A percentile compares a stretch with the other conserved stretches of the same genome.
Evolutionary conservation across 73 alveolate species (phyloP).

Genomic region (Blepharisma stoltei): DNA sequence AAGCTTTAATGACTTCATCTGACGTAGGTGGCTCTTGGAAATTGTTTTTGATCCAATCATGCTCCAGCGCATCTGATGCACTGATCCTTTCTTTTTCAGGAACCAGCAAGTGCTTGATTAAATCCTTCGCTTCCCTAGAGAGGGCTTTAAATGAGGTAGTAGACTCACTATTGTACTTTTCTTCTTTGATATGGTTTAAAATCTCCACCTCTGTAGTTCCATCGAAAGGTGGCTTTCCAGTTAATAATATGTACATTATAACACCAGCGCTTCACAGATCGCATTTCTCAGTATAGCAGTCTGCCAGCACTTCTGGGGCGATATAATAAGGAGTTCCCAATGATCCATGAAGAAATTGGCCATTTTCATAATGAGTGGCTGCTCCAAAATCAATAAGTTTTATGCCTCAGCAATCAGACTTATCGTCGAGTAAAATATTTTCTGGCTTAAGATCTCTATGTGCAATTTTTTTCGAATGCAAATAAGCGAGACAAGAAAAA

Average conservation of each 20-base stretch:
- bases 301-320: conserved; percentile 58
- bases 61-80: conserved; percentile 39
- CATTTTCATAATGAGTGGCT: conserved; percentile 33
- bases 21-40: background rate
- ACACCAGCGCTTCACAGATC: conserved; percentile 60
- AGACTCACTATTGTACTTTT: background rate
- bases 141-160: conserved; percentile 19
- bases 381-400: conserved; percentile 85
- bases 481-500: conserved; percentile 66
- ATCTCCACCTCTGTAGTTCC: conserved; percentile 44
- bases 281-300: conserved; percentile 53
- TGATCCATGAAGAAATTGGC: conserved; percentile 28
- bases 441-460: conserved; percentile 95
- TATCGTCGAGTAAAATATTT: conserved; percentile 78
- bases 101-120: conserved; percentile 33
- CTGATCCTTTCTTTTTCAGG: conserved; percentile 37
- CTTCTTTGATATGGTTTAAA: conserved; percentile 24
- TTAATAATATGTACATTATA: conserved; percentile 39
- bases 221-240: conserved; percentile 46
- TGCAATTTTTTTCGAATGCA: conserved; percentile 82
- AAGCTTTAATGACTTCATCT: background rate
- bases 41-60: conserved; percentile 35
- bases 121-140: conserved; percentile 42
- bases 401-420: conserved; percentile 58
- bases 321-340: conserved; percentile 51